Percentiles rank a stretch among this genome's conserved stretches.
Conservation (phyloP, 805 yeast genomes). For the Barnettozyma wickerhamii region DNA sequence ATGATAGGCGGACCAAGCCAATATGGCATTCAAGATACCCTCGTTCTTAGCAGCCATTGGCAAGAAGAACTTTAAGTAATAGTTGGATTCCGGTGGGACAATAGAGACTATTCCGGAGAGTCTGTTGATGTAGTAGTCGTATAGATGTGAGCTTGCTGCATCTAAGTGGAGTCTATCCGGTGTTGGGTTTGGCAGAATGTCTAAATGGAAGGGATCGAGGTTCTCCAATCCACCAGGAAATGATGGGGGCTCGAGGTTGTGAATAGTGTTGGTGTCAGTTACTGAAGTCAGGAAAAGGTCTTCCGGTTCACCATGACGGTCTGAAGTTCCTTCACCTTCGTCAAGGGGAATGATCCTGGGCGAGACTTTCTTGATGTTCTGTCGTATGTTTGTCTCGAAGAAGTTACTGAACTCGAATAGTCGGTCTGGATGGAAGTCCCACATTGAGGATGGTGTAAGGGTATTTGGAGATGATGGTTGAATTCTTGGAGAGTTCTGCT, state of each 20-base stretch:
- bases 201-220: slow-evolving; percentile 14
- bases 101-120: slow-evolving; percentile 45
- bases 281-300: slow-evolving; percentile 5
- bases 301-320: slow-evolving; percentile 1
- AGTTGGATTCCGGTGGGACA: slow-evolving; percentile 45
- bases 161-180: slow-evolving; percentile 31
- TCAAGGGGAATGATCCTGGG: slow-evolving; percentile 16
- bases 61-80: slow-evolving; percentile 46
- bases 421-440: slow-evolving; percentile 11
- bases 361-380: slow-evolving; percentile 14
- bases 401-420: slow-evolving; percentile 21
- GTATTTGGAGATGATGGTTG: slow-evolving; percentile 2
- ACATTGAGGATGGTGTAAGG: neutral
- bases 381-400: slow-evolving; percentile 23
- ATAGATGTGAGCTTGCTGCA: slow-evolving; percentile 38
- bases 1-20: slow-evolving; percentile 52
- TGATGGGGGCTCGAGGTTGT: neutral
- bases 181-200: slow-evolving; percentile 17
- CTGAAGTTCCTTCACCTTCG: neutral
- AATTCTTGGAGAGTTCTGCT: slow-evolving; percentile 9
- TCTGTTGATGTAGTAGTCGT: slow-evolving; percentile 46
- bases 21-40: slow-evolving; percentile 45
- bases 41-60: slow-evolving; percentile 47
- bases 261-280: too few relatives aligned
- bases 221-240: slow-evolving; percentile 9